phyloP scores from a whole-genome alignment of 1,139 yeast genomes.

The Suzukiozyma palmioleophila region DNA sequence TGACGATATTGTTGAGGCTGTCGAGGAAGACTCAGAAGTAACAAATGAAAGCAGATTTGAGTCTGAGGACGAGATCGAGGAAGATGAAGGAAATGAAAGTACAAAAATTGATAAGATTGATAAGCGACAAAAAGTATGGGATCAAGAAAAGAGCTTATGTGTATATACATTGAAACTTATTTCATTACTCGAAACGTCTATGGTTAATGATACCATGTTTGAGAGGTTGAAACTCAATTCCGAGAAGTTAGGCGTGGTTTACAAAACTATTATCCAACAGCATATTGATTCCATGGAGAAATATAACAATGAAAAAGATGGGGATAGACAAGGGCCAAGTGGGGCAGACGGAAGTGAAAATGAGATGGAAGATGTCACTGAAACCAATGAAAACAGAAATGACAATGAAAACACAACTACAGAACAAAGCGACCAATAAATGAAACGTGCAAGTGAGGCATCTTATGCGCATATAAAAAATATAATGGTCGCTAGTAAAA shows the following conservation, averaged over 20 bases:
- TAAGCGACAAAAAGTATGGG: conserved; percentile 21
- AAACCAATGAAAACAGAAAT: conserved; percentile 1
- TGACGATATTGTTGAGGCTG: conserved; percentile 26
- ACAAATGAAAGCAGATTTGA: conserved; percentile 13
- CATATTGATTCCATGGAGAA: conserved; percentile 11
- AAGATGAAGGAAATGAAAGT: no score
- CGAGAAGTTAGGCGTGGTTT: conserved; percentile 42
- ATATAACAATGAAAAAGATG: not conserved
- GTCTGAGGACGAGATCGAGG: conserved; percentile 17
- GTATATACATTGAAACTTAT: conserved; percentile 48
- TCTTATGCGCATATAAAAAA: no score
- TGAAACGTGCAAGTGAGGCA: no score
- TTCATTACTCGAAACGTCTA: conserved; percentile 37
- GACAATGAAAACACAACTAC: not conserved
- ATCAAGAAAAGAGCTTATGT: conserved; percentile 45
- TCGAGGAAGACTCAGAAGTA: conserved; percentile 8
- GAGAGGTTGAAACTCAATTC: conserved; percentile 47
- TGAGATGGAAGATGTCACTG: not conserved
- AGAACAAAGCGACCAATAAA: no score
- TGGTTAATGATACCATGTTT: conserved; percentile 25
- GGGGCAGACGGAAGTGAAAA: not conserved
- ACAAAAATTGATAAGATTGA: conserved; percentile 2
- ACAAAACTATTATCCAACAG: conserved; percentile 20
- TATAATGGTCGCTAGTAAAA: no score
- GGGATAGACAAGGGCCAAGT: not conserved